phyloP scores from a whole-genome alignment of 2,329 filamentous ascomycete genomes.

The Xylariaceae sp. region DNA sequence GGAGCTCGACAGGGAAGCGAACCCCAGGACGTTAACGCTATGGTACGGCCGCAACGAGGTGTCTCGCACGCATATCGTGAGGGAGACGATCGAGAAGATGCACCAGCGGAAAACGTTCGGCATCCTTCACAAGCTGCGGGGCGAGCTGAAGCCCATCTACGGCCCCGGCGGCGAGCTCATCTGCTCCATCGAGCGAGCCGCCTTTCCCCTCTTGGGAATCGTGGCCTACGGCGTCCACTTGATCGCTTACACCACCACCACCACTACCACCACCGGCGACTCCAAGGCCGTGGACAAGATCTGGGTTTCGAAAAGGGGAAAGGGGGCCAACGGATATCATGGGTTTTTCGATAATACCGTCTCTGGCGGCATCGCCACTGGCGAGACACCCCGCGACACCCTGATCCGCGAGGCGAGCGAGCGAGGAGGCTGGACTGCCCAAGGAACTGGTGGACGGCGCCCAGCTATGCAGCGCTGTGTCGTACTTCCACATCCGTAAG shows the following conservation, averaged over 20 bases:
- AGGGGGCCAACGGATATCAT: constrained; percentile 62
- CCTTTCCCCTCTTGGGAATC: constrained; percentile 50
- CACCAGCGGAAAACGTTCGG: constrained; percentile 1
- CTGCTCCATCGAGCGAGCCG: constrained; percentile 12
- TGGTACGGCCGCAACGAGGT: constrained; percentile 1
- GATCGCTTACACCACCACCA: constrained; percentile 47
- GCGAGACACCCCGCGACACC: constrained; percentile 58
- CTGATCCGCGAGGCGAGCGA: constrained; percentile 61
- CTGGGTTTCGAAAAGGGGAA: constrained; percentile 62
- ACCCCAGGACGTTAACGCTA: constrained; percentile 6
- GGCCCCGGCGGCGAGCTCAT: constrained; percentile 2
- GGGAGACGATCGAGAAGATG: not conserved
- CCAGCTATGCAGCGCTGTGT: constrained; percentile 53
- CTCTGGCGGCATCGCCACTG: constrained; percentile 62
- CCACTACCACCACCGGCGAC: constrained; percentile 31
- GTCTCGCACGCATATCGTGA: constrained; percentile 5
- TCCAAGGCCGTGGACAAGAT: constrained; percentile 44
- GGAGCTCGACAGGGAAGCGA: not conserved
- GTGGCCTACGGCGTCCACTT: constrained; percentile 57
- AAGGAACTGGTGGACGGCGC: constrained; percentile 52
- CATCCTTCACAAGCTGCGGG: constrained; percentile 8
- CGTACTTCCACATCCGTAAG: constrained; percentile 62
- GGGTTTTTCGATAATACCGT: constrained; percentile 70
- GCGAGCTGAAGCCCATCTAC: constrained; percentile 10
- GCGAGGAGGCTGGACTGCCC: constrained; percentile 64